phyloP scores from a whole-genome alignment of 2,329 filamentous ascomycete genomes.

The Harringtonia lauricola region DNA sequence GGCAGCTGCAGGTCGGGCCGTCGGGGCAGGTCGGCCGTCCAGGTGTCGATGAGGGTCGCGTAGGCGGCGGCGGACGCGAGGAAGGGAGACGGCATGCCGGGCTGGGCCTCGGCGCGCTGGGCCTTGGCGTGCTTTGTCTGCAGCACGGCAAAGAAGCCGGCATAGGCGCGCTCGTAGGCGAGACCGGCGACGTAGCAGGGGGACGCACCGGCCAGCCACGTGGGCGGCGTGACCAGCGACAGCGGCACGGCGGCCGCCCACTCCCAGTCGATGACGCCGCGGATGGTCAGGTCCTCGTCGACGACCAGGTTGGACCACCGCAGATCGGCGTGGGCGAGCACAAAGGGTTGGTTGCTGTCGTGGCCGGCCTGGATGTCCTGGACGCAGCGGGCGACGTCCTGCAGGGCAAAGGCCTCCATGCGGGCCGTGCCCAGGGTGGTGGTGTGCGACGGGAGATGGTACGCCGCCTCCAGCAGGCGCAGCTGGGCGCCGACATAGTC shows the following conservation, averaged over 20 bases:
- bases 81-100: too few relatives aligned
- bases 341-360: constrained; percentile 11
- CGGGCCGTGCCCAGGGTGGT: constrained; percentile 2
- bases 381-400: too few relatives aligned
- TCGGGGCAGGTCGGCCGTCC: background rate
- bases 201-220: constrained; percentile 10
- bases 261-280: constrained; percentile 19
- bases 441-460: constrained; percentile 1
- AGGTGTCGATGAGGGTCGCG: background rate
- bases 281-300: constrained; percentile 12
- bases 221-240: constrained; percentile 8
- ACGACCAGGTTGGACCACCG: constrained; percentile 16
- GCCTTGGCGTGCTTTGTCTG: background rate
- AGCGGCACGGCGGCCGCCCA: constrained; percentile 10
- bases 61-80: too few relatives aligned
- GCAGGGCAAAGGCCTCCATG: constrained; percentile 7
- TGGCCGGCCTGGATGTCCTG: too few relatives aligned
- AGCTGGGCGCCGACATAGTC: constrained; percentile 4
- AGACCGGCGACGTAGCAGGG: constrained; percentile 1
- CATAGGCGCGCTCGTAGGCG: background rate
- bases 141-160: background rate
- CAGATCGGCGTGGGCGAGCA: constrained; percentile 15
- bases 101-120: background rate
- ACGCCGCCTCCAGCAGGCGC: background rate
- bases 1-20: background rate